Base-by-base conservation (phyloP, 352 stramenopile genomes). In the Globisporangium cederbergense region DNA sequence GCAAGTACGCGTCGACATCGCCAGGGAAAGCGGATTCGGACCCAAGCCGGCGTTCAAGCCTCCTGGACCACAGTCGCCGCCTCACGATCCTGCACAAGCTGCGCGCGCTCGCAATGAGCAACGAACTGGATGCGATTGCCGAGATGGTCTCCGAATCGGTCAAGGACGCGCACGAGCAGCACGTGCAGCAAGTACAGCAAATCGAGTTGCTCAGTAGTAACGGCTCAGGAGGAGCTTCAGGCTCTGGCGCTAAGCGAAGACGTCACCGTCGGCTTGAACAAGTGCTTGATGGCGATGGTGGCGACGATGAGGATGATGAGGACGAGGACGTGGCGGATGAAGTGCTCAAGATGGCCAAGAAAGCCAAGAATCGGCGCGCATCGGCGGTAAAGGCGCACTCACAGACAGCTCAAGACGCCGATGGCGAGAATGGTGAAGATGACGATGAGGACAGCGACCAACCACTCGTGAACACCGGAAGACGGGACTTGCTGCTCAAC, bases 401-500 rank as follows among this genome's bases (percentile, higher is more conserved):
- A 9, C 42, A 64, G 20, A 10, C 16, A 20, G 58, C 28, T 55
- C 72, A 66, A 32, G 66, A 46, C 28, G 50, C 22, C 10, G 38
- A n/a, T 13, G 58, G 36, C 56, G 64, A 47, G 54, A 71, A 30
- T 4, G 38, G 45, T 14, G 25, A 28, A 3, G 47, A 70, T 4
- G 51, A 70, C 14, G 66, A 65, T 30, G 70, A 75, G 28, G 65
- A 70, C 25, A 61, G 71, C 1, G 58, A 68, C 1, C 11, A 25
- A 8, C 34, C 47, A 3, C 16, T 56, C 28, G 43, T 71, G 25
- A 58, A 53, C 50, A n/a, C 47, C 55, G 28, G 55, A 34, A 6
- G 50, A 34, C 72, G 76, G 4, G 78, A 89, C 42, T 79, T 88
- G 20, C 71, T 75, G 20, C 59, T 74, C 42, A 81, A 63, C 14